Conservation (phyloP, 352 stramenopile genomes). For the Phytophthora chlamydospora region DNA sequence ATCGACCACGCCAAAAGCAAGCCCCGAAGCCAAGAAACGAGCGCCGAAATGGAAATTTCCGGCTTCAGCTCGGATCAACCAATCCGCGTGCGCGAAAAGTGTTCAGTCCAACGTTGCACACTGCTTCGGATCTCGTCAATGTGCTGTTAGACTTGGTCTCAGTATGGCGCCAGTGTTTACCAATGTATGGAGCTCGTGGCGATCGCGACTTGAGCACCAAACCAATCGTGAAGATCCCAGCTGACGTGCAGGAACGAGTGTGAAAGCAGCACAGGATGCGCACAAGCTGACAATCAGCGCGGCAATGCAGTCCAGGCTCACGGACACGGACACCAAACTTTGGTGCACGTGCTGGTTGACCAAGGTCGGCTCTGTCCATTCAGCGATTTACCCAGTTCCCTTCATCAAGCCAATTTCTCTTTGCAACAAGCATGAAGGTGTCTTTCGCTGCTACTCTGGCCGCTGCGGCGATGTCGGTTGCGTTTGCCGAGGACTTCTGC, state of each 20-base stretch:
- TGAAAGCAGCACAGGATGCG: conserved; percentile 19
- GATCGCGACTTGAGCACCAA: no score
- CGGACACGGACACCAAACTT: conserved; percentile 11
- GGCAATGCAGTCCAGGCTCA: conserved; percentile 9
- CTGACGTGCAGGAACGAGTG: conserved; percentile 25
- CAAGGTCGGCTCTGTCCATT: conserved; percentile 18
- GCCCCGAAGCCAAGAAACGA: conserved; percentile 1
- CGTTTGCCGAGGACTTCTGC: conserved; percentile 31
- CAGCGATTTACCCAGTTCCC: conserved; percentile 21
- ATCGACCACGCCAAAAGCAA: neutral
- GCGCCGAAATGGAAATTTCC: conserved; percentile 11
- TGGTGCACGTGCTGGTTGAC: conserved; percentile 15
- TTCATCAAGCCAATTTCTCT: conserved; percentile 6
- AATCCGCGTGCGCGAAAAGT: conserved; percentile 12
- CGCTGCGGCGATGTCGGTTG: conserved; percentile 19
- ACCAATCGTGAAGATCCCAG: conserved; percentile 16
- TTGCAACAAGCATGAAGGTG: conserved; percentile 37
- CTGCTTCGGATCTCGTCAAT: neutral
- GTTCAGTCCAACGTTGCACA: conserved; percentile 9
- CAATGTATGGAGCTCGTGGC: no score
- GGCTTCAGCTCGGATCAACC: neutral
- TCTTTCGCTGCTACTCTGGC: conserved; percentile 31
- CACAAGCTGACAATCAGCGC: conserved; percentile 4
- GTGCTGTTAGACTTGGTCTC: neutral
- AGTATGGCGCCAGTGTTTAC: conserved; percentile 4